phyloP scores from a whole-genome alignment of 2,329 filamentous ascomycete genomes.

The Monosporascus sp. region DNA sequence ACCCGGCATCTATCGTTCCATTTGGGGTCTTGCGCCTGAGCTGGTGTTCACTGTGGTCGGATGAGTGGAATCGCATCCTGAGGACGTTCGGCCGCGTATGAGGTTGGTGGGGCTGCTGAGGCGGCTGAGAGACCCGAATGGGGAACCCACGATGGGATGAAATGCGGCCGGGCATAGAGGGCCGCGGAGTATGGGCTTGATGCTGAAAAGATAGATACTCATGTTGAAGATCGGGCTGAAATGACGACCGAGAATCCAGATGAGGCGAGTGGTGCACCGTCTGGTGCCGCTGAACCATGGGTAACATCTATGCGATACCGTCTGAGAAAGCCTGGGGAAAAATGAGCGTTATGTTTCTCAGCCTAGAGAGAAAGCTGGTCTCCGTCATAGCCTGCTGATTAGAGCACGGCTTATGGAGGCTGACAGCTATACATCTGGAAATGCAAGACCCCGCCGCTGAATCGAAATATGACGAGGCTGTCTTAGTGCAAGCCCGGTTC shows the following conservation, averaged over 20 bases:
- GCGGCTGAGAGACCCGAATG: constrained; percentile 31
- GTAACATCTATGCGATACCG: constrained; percentile 36
- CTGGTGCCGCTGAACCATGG: constrained; percentile 47
- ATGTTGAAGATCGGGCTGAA: constrained; percentile 21
- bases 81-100: constrained; percentile 24
- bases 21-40: constrained; percentile 88
- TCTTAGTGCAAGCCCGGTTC: neutral
- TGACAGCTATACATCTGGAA: constrained; percentile 35
- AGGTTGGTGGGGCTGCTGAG: constrained; percentile 24
- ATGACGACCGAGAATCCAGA: constrained; percentile 30
- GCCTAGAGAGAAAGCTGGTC: constrained; percentile 17
- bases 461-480: no score
- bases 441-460: neutral
- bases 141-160: constrained; percentile 29
- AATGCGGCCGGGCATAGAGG: constrained; percentile 4
- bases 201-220: constrained; percentile 12
- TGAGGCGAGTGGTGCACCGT: constrained; percentile 41
- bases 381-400: constrained; percentile 39
- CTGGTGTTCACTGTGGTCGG: constrained; percentile 60
- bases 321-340: constrained; percentile 8
- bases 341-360: constrained; percentile 13
- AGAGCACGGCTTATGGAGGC: constrained; percentile 34
- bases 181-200: constrained; percentile 6
- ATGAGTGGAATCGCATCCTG: constrained; percentile 17
- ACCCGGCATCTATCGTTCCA: constrained; percentile 87